phyloP scores from a whole-genome alignment of 345 rosid species.

The Salix koriyanagi region DNA sequence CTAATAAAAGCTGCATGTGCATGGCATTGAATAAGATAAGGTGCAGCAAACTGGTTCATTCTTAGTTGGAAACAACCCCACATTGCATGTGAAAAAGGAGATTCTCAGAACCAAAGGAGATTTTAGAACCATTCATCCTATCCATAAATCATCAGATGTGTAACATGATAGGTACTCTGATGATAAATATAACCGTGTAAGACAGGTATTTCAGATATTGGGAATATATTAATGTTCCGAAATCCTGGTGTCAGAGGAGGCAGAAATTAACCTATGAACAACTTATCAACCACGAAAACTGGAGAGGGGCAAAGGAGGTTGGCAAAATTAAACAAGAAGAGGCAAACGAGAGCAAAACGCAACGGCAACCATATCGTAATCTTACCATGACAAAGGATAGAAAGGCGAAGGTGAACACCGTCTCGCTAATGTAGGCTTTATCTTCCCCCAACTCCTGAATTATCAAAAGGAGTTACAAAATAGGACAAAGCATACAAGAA shows the following conservation, averaged over 20 bases:
- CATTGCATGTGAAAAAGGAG: neutral
- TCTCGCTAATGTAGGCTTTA: conserved; percentile 87
- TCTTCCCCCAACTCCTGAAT: conserved; percentile 91
- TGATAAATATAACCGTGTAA: neutral
- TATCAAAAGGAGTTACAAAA: conserved; percentile 12
- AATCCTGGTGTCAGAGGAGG: neutral
- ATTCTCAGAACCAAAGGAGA: neutral
- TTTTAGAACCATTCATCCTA: neutral
- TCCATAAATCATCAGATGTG: neutral
- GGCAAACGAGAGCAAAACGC: neutral
- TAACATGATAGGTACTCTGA: neutral
- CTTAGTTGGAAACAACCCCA: neutral
- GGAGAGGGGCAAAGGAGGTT: neutral
- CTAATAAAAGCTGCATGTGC: neutral
- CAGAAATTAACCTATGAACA: neutral
- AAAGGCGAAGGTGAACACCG: conserved; percentile 62
- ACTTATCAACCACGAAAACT: neutral
- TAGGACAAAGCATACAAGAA: neutral
- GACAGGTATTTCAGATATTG: neutral
- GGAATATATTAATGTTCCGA: neutral
- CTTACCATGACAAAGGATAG: conserved; percentile 73
- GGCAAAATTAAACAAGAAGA: neutral
- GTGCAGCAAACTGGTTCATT: neutral
- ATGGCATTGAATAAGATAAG: neutral
- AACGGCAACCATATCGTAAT: conserved; percentile 8